phyloP scores from a whole-genome alignment of 257 asterid genomes.

The Penstemon davidsonii region DNA sequence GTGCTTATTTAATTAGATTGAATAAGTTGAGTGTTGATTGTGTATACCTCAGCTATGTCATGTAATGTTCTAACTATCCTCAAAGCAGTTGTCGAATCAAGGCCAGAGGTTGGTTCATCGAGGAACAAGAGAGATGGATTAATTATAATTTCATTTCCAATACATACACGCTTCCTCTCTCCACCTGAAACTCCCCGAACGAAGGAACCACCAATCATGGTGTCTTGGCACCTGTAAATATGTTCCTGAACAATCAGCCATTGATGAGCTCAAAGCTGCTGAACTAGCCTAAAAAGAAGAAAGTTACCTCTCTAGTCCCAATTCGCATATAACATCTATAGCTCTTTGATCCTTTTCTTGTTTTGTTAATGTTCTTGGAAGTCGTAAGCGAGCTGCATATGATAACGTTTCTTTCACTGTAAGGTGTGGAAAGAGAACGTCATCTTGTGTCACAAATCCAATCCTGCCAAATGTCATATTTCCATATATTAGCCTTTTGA shows the following conservation, averaged over 20 bases:
- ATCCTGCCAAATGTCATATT: constrained; percentile 55
- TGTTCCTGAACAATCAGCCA: constrained; percentile 5
- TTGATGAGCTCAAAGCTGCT: not conserved
- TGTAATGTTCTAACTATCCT: constrained; percentile 82
- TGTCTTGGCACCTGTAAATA: constrained; percentile 79
- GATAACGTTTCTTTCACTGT: constrained; percentile 84
- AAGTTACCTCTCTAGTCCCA: constrained; percentile 83
- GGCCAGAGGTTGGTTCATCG: constrained; percentile 96
- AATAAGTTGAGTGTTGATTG: not conserved
- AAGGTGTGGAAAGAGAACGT: constrained; percentile 90
- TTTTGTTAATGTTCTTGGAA: constrained; percentile 62
- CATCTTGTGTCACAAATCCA: constrained; percentile 99
- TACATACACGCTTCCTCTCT: constrained; percentile 90
- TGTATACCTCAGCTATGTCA: constrained; percentile 75
- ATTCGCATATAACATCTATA: constrained; percentile 69
- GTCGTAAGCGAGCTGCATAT: constrained; percentile 79
- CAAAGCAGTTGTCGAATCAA: constrained; percentile 94
- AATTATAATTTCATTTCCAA: constrained; percentile 86
- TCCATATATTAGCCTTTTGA: not conserved
- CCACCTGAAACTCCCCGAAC: constrained; percentile 99
- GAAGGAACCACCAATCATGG: constrained; percentile 96
- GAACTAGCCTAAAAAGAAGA: not conserved
- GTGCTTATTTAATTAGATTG: not conserved
- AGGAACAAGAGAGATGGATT: constrained; percentile 89
- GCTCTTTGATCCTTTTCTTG: constrained; percentile 81